Evolutionary conservation across 495 filamentous ascomycete genomes (phyloP).

Genomic region (Hyaloscypha bicolor): DNA sequence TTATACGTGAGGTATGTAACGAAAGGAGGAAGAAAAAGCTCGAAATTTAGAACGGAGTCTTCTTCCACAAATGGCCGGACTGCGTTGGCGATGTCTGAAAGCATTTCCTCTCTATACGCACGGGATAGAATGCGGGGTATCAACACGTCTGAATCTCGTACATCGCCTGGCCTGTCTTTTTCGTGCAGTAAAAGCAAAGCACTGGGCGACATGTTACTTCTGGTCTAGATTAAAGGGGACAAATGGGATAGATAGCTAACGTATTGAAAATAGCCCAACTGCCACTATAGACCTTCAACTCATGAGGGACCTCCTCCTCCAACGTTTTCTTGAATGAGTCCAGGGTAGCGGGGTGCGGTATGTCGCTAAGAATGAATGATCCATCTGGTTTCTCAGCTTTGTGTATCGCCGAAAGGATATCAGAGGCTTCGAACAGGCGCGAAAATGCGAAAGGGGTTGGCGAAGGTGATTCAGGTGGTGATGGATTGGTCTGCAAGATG

Average conservation of each 20-base stretch:
- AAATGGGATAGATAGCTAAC: background rate
- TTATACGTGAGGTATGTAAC: background rate
- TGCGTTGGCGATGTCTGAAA: background rate
- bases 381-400: background rate
- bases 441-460: background rate
- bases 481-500: background rate
- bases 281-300: background rate
- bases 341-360: background rate
- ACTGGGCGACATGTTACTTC: background rate
- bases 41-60: background rate
- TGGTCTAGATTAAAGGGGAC: background rate
- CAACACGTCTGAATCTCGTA: background rate
- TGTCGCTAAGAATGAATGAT: background rate
- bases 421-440: background rate
- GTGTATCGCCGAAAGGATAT: background rate
- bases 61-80: background rate
- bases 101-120: background rate
- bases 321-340: background rate
- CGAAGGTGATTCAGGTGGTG: background rate
- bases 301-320: background rate
- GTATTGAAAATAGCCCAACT: background rate
- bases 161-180: background rate
- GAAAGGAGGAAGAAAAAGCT: background rate
- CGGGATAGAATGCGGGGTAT: background rate
- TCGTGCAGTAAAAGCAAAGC: background rate